Base-by-base conservation (phyloP, 2,329 filamentous ascomycete genomes). In the Macrophomina pseudophaseolina region DNA sequence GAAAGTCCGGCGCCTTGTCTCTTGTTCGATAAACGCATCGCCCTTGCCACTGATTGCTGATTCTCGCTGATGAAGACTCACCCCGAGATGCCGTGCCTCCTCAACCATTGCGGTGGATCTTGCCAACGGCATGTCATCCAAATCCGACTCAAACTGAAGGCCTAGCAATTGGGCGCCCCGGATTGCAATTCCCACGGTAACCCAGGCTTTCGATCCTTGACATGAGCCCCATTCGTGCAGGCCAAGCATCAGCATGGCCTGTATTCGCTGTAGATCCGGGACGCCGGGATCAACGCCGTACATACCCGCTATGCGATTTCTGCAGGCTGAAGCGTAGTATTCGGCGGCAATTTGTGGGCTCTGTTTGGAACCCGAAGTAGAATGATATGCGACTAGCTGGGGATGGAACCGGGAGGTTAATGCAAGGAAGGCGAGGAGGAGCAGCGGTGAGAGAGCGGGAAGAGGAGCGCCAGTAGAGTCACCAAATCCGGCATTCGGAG, bases 151-250 rank as follows among this genome's bases (percentile, higher is more conserved):
- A 35, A 71, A 71, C 12, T 75, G 72, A n/a, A 74, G 74, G 9
- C 73, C 72, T 8, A 76, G 70, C 23, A 69, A 40, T 66, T 75
- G 87, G 2, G 89, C 88, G 78, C 88, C 85, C 38, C 87, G 83
- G 53, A 89, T 78, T 1, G 82, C 80, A 12, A 77, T 86, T 4
- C 88, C 88, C 35, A 92, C 82, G 68, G 87, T 87, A 73, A 90
- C 84, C 86, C 89, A 92, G 14, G 89, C 88, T 48, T 85, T 85
- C 23, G 85, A 76, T 1, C 88, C 89, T 69, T 84, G 80, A 8
- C 85, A 84, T 74, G 89, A 88, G 11, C 87, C 88, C 89, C 90
- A 92, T 69, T 92, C 89, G 68, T 92, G 90, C 11, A 91, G 80
- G 1, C 86, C 88, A 7, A 93, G 81, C 89, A 92, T 91, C 9